Evolutionary conservation across 2,329 filamentous ascomycete species (phyloP), one percentile per base, ranked within the genome.

Genomic region (Fusarium sp.): DNA sequence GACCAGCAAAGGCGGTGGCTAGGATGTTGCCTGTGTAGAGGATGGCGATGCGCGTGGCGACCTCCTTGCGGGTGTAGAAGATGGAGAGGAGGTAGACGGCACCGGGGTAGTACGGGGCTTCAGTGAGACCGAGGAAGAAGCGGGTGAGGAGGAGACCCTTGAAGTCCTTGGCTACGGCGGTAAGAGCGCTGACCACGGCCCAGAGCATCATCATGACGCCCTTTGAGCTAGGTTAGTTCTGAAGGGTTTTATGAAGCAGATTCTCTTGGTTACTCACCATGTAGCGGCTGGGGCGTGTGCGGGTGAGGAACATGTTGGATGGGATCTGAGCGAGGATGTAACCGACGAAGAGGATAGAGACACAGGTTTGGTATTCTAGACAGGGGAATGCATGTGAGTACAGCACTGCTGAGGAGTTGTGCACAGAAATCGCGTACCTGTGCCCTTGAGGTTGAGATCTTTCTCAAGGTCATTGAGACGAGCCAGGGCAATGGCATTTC

Each of bases 41-140:
- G 45, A 87, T 84, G 1, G 85, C 83, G 6, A 86, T 84, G 37
- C 85, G 81, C 5, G 82, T 78, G 16, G 83, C 80, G n/a, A 87
- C 77, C 72, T 86, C 84, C 73, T 88, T 86, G 23, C 87, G 83
- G 1, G 88, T 89, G 78, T 90, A 91, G 81, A 87, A 90, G 61
- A 87, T 85, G 3, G 85, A 86, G 11, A 90, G 81, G 34, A 89
- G 83, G 59, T 81, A 81, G 9, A 83, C 76, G 14, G 77, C 81
- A 30, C 82, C 81, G 1, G 80, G 81, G 43, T 82, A 84, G 64
- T 84, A 83, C 1, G 84, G 83, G 0, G 84, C 84, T 70, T 86
- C 85, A 5, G 83, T 83, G 6, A 87, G 75, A 20, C 85, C 79
- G 6, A 81, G 69, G 65, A 87, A 83, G 78, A 87, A 85, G 8